Evolutionary conservation across 2,329 filamentous ascomycete genomes (phyloP).

Genomic region (Kalaharituber pfeilii): DNA sequence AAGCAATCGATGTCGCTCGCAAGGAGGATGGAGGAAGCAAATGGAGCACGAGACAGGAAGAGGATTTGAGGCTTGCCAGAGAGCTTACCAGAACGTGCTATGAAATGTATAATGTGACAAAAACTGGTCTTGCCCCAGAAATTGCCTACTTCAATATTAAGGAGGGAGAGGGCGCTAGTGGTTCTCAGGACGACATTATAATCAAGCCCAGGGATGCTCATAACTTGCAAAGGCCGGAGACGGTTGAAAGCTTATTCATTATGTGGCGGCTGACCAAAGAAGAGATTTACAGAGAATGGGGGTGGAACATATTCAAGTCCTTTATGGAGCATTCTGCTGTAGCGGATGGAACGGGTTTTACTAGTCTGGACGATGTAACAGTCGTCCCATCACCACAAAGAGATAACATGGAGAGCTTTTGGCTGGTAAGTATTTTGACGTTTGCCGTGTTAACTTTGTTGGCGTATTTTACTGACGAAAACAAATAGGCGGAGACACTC

Average conservation of each 20-base stretch:
- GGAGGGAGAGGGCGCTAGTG: conserved; percentile 39
- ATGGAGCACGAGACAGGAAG: conserved; percentile 67
- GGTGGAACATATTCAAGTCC: conserved; percentile 93
- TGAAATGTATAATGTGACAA: conserved; percentile 86
- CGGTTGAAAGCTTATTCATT: conserved; percentile 89
- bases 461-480: conserved; percentile 5
- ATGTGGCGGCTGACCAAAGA: conserved; percentile 98
- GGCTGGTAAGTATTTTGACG: conserved; percentile 50
- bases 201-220: conserved; percentile 73
- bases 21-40: conserved; percentile 37
- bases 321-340: conserved; percentile 78
- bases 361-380: conserved; percentile 60
- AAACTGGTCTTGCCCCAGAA: conserved; percentile 81
- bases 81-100: conserved; percentile 96
- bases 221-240: conserved; percentile 90
- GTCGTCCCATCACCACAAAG: conserved; percentile 47
- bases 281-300: conserved; percentile 77
- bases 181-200: conserved; percentile 52
- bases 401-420: conserved; percentile 99
- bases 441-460: conserved; percentile 6
- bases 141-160: conserved; percentile 74
- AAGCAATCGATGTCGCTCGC: conserved; percentile 56
- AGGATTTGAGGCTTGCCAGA: conserved; percentile 68
- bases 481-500: conserved; percentile 67
- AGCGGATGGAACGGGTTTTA: conserved; percentile 56